phyloP scores from a whole-genome alignment of 2,329 filamentous ascomycete genomes.

The Xylaria polymorpha region DNA sequence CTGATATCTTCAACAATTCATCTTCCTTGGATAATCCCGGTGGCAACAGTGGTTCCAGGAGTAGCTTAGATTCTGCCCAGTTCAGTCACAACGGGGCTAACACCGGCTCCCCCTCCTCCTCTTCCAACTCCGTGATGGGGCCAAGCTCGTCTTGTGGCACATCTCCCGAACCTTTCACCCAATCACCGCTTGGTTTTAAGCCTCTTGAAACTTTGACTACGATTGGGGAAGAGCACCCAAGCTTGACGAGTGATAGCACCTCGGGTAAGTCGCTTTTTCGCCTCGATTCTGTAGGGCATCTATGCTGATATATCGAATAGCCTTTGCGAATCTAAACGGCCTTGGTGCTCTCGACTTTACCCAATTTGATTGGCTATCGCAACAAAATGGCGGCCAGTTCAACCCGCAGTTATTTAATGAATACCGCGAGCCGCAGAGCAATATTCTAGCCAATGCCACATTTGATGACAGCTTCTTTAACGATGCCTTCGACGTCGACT shows the following conservation, averaged over 20 bases:
- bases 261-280: constrained; percentile 56
- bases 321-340: constrained; percentile 49
- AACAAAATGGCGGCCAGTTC: constrained; percentile 86
- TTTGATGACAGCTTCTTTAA: constrained; percentile 77
- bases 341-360: constrained; percentile 60
- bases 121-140: constrained; percentile 69
- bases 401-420: constrained; percentile 92
- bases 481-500: constrained; percentile 85
- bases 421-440: constrained; percentile 91
- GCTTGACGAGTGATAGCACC: constrained; percentile 54
- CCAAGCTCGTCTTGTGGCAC: constrained; percentile 77
- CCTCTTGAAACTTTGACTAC: constrained; percentile 71
- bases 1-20: constrained; percentile 65
- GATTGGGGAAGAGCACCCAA: constrained; percentile 73
- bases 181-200: constrained; percentile 75
- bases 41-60: constrained; percentile 59
- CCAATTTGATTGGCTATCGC: constrained; percentile 78
- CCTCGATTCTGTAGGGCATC: constrained; percentile 40
- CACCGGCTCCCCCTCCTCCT: constrained; percentile 73
- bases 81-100: constrained; percentile 63
- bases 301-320: constrained; percentile 42
- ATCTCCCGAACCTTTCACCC: constrained; percentile 79
- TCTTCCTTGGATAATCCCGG: constrained; percentile 57
- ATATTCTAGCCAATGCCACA: constrained; percentile 73
- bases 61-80: constrained; percentile 63